These are phyloP conservation scores for Kingdonia uniflora DNA, from an alignment of 164 flowering plant species.

Conservation along the genomic window DNA sequence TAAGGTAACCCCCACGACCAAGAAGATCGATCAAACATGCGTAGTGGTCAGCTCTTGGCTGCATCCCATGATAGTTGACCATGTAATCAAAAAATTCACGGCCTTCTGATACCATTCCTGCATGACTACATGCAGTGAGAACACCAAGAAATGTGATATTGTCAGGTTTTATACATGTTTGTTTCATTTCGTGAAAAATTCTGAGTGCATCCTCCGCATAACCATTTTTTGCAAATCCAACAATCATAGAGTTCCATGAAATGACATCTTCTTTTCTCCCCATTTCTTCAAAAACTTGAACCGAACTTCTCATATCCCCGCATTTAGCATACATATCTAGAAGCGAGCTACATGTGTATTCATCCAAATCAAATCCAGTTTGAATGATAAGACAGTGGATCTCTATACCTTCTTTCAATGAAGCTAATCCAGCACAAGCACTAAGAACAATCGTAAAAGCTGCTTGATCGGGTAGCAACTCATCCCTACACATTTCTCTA, in stretches of 20 bases:
- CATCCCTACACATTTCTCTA: conserved; percentile 42
- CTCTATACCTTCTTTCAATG: conserved; percentile 47
- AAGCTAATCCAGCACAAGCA: conserved; percentile 58
- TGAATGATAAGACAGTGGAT: conserved; percentile 56
- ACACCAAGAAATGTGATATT: conserved; percentile 79
- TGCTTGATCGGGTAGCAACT: conserved; percentile 69
- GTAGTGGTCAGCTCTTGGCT: conserved; percentile 62
- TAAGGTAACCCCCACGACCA: conserved; percentile 70
- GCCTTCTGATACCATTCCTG: conserved; percentile 64
- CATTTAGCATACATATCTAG: conserved; percentile 95
- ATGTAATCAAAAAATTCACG: conserved; percentile 44
- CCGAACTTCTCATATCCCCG: conserved; percentile 63
- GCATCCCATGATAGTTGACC: conserved; percentile 34
- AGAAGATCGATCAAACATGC: conserved; percentile 88
- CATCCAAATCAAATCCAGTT: conserved; percentile 53
- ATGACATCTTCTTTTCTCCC: conserved; percentile 37
- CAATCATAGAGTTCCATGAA: conserved; percentile 88
- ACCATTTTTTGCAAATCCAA: conserved; percentile 84
- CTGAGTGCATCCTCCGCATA: conserved; percentile 55
- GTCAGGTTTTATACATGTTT: conserved; percentile 42
- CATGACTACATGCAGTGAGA: conserved; percentile 85
- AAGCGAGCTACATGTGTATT: conserved; percentile 55
- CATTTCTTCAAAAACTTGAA: conserved; percentile 58
- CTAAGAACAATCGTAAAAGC: conserved; percentile 66
- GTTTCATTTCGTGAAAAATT: conserved; percentile 49